Evolutionary conservation across 2,329 filamentous ascomycete species (phyloP), one percentile per base, ranked within the genome.

Genomic region (Phialemoniopsis sp.): DNA sequence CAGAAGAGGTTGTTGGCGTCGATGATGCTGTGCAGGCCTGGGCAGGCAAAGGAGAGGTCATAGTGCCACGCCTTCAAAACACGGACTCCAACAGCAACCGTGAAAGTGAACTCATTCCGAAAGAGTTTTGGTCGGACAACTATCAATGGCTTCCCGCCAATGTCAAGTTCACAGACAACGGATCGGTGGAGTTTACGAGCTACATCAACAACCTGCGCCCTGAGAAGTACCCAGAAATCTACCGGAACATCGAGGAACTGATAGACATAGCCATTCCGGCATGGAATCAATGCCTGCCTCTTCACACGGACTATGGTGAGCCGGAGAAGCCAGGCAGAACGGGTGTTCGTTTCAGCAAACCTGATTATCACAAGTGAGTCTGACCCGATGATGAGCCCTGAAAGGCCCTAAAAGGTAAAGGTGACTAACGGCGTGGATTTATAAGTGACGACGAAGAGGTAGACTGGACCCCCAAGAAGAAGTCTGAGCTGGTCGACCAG

Each of bases 181-280:
- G 48, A 7, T 53, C 48, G 13, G 52, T 56, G 18, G 50, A 49
- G 12, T 62, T 70, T 37, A 62, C 58, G 4, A 66, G 63, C 50
- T 71, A 71, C 47, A 58, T 70, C 53, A 72, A 70, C 51, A 69
- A 68, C 43, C 51, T 70, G 5, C 65, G 69, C 46, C 66, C 67
- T 2, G 40, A 34, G 6, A 49, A 51, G 26, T 51, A 64, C 41
- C 37, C 42, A 13, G 46, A 43, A 3, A 53, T 64, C 10, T 69
- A 68, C 42, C 32, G 29, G 4, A 46, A 56, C 5, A 43, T 68
- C 12, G 64, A 66, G 39, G 48, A 57, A 33, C 49, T 66, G 16
- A 53, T 68, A 4, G 50, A 57, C 7, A 53, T 41, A 2, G 50
- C 62, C 2, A 51, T 73, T 5, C 65, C 66, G 0, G 51, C 63